Conservation (phyloP, 805 yeast species). For the Kodamaea kaohsiungensis region DNA sequence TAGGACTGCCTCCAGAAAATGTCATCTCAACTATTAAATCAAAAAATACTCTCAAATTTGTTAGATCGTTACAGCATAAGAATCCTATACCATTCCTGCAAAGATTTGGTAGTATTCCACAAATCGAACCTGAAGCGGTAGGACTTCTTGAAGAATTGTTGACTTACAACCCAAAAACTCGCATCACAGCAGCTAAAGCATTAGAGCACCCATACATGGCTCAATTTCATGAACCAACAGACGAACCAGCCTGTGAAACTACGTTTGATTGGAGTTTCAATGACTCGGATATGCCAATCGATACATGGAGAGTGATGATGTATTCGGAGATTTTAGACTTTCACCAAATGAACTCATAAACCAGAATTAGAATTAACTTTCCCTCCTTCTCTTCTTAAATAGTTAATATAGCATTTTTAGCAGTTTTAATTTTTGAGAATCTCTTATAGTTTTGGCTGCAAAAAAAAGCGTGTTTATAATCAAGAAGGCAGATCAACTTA, state of each 20-base stretch:
- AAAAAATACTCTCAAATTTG: conserved; percentile 92
- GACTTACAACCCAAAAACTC: conserved; percentile 90
- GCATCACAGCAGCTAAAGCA: conserved; percentile 91
- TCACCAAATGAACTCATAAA: conserved; percentile 61
- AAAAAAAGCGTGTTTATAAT: too few relatives aligned
- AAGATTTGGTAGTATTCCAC: conserved; percentile 63
- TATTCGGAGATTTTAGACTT: conserved; percentile 94
- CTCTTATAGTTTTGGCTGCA: too few relatives aligned
- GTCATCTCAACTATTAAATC: conserved; percentile 95
- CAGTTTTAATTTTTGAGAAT: too few relatives aligned
- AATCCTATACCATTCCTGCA: conserved; percentile 88
- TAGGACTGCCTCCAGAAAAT: conserved; percentile 96
- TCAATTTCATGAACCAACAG: conserved; percentile 96
- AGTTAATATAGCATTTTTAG: too few relatives aligned
- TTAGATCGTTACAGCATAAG: conserved; percentile 87
- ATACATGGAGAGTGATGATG: conserved; percentile 99
- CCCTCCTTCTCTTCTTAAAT: too few relatives aligned
- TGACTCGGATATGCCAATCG: conserved; percentile 97
- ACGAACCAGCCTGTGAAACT: conserved; percentile 91
- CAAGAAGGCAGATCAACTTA: too few relatives aligned
- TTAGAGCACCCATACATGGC: conserved; percentile 87
- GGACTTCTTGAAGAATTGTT: conserved; percentile 87
- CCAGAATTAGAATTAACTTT: too few relatives aligned
- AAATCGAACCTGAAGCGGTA: conserved; percentile 80
- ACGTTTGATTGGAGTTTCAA: conserved; percentile 98